These are phyloP conservation scores for Candida silvatica DNA, from an alignment of 805 yeast genomes.

Conservation along the genomic window DNA sequence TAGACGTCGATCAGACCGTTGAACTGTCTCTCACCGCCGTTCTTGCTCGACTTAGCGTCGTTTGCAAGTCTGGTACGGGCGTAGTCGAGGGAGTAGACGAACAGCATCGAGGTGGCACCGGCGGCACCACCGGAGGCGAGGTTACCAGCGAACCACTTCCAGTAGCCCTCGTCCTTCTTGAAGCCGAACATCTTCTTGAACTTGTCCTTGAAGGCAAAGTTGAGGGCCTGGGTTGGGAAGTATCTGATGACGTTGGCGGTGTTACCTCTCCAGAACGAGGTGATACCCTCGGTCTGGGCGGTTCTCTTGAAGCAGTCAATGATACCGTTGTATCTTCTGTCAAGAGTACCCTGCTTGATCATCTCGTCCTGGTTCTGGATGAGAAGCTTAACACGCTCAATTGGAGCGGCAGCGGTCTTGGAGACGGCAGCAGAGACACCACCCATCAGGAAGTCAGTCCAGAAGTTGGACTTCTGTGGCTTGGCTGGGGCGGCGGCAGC, in stretches of 20 bases:
- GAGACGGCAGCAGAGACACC: conserved; percentile 99
- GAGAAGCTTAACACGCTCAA: conserved; percentile 93
- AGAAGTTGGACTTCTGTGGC: conserved; percentile 32
- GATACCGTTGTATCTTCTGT: conserved; percentile 82
- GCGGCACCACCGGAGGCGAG: conserved; percentile 98
- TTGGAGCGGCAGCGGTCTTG: conserved; percentile 93
- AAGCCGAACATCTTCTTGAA: conserved; percentile 93
- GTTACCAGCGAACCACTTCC: conserved; percentile 95
- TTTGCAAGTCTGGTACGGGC: conserved; percentile 99
- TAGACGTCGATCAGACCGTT: conserved; percentile 95
- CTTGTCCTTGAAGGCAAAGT: conserved; percentile 97
- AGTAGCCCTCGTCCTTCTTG: conserved; percentile 93
- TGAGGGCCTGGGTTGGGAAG: conserved; percentile 98
- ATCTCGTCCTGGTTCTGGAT: conserved; percentile 98
- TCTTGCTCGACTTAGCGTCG: conserved; percentile 88
- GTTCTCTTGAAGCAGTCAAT: conserved; percentile 92
- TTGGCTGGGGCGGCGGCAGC: conserved; percentile 15
- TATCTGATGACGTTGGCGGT: conserved; percentile 97
- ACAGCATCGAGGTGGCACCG: conserved; percentile 90
- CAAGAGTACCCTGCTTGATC: conserved; percentile 95
- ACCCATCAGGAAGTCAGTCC: conserved; percentile 84
- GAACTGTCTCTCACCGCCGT: conserved; percentile 89
- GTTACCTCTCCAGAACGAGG: conserved; percentile 98
- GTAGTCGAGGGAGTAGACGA: conserved; percentile 94
- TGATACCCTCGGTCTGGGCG: conserved; percentile 85